Percentiles rank a stretch among this genome's conserved stretches.
phyloP scores from a whole-genome alignment of 2,329 filamentous ascomycete genomes.

The Drechslerella stenobrocha region DNA sequence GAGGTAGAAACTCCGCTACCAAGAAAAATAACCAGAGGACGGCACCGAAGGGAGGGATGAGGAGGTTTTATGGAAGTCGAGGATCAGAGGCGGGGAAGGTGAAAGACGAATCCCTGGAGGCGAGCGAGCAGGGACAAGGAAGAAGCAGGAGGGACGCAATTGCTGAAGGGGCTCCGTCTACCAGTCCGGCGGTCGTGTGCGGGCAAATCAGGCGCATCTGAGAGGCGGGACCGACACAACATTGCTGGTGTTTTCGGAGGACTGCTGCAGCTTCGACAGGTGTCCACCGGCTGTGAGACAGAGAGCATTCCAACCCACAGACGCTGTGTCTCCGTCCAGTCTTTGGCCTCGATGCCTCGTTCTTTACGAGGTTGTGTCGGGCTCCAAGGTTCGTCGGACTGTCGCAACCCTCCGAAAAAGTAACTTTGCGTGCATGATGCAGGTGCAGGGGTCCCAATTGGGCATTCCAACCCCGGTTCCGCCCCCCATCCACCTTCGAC shows the following conservation, averaged over 20 bases:
- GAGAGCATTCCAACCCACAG: constrained; percentile 12
- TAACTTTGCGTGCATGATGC: constrained; percentile 40
- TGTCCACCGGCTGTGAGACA: constrained; percentile 6
- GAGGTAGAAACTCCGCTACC: constrained; percentile 12
- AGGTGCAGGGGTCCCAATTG: constrained; percentile 34
- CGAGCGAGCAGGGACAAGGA: constrained; percentile 30
- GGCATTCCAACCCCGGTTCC: constrained; percentile 31
- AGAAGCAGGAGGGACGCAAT: neutral
- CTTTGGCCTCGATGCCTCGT: too few species aligned
- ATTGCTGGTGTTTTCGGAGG: constrained; percentile 15
- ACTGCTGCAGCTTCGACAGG: constrained; percentile 15
- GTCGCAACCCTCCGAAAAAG: constrained; percentile 48
- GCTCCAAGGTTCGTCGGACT: constrained; percentile 37
- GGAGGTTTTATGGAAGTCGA: constrained; percentile 35
- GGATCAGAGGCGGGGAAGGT: constrained; percentile 37
- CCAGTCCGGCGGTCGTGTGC: neutral
- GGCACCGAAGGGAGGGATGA: constrained; percentile 23
- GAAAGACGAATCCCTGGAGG: constrained; percentile 22
- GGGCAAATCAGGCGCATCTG: constrained; percentile 30
- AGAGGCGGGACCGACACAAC: too few species aligned
- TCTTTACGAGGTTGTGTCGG: constrained; percentile 12
- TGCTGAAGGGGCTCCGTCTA: neutral
- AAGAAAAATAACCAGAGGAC: constrained; percentile 16
- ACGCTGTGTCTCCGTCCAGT: constrained; percentile 17
- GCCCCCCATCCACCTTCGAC: constrained; percentile 29